Evolutionary conservation across 2,329 filamentous ascomycete species (phyloP), one percentile per base, ranked within the genome.

Genomic region (Aspergillus flavus): DNA sequence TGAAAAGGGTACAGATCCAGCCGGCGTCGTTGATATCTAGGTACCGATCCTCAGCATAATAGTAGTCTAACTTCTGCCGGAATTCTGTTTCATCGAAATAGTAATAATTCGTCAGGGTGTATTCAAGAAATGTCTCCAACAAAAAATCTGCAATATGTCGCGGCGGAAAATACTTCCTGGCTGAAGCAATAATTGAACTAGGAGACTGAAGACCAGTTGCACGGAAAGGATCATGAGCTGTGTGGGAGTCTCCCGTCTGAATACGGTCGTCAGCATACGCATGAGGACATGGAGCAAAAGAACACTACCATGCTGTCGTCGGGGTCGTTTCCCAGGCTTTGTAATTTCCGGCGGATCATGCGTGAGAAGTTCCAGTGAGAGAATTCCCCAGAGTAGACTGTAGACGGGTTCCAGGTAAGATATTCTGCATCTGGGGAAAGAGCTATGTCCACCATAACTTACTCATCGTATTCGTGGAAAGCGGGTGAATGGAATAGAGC

Each of bases 321-420:
- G 14, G 14, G 32, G 23, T 50, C 46, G 34, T 61, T 60, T 5
- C 61, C 61, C 12, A 70, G 66, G 58, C 64, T 72, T 61, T 73
- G 71, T 9, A 77, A 65, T 39, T 75, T 69, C 3, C 69, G 69
- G 19, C 71, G 70, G 6, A 79, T 68, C 54, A 72, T 70, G 66
- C 72, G 69, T 1, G 75, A 76, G 58, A 78, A 78, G 53, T 75
- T 78, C 71, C 75, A 75, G 41, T 78, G 75, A 3, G 73, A 76
- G 21, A 77, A 72, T 59, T 78, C 76, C 9, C 76, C 76, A 6
- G 75, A 78, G 59, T 78, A 78, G 52, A 78, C 73, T 73, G 30
- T 43, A 41, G 39, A 55, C 28, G 14, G 28, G n/a, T 16, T 36
- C 6, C 43, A 50, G 26, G 26, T 50, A 50, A 50, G 46, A 30